Conservation (phyloP, 768 basidiomycete species). For the Agaricus subrufescens region DNA sequence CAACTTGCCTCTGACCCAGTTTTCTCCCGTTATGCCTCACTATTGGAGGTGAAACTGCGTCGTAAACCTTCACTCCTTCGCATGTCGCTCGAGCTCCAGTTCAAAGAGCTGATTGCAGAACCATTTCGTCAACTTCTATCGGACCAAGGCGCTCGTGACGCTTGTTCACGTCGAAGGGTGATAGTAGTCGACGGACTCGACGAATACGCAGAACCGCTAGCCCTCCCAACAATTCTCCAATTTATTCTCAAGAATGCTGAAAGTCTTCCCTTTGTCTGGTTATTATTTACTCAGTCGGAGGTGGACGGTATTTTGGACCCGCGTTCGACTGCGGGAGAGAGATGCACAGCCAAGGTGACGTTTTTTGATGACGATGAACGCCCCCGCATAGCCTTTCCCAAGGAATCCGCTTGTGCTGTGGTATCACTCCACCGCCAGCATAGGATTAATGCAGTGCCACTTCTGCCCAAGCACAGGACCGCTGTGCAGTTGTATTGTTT, state of each 20-base stretch:
- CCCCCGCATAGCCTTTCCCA: no score
- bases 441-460: no score
- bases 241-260: background rate
- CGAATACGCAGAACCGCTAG: background rate
- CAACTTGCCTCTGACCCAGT: background rate
- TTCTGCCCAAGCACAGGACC: no score
- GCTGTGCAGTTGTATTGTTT: no score
- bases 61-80: background rate
- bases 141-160: background rate
- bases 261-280: no score
- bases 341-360: no score
- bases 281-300: background rate
- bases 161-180: background rate
- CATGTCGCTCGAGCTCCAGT: background rate
- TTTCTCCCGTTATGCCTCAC: background rate
- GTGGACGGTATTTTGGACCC: constrained; percentile 2
- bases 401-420: no score
- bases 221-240: background rate
- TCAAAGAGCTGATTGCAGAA: constrained; percentile 1
- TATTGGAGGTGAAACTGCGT: background rate
- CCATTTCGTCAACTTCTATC: background rate
- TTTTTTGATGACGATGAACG: no score
- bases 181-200: background rate
- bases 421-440: no score
- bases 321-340: constrained; percentile 9